These are phyloP conservation scores for Hypoxylon sp. DNA, from an alignment of 2,329 filamentous ascomycete genomes.

Conservation along the genomic window DNA sequence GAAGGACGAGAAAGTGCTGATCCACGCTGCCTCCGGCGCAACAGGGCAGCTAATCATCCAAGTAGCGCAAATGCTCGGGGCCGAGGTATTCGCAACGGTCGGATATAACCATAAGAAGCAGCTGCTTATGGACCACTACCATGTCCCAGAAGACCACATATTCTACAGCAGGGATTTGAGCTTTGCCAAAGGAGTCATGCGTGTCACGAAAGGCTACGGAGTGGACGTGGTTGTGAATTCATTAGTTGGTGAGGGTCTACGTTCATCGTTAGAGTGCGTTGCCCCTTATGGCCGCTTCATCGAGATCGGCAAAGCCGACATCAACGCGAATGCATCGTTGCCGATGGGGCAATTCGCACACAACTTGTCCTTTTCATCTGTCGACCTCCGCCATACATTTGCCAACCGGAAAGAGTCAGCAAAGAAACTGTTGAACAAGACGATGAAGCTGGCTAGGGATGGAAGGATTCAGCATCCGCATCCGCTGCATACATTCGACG, in stretches of 20 bases:
- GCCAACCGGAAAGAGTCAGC: background rate
- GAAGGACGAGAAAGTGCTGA: conserved; percentile 9
- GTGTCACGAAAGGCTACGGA: conserved; percentile 19
- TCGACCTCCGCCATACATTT: conserved; percentile 12
- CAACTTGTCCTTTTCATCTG: background rate
- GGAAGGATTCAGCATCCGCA: background rate
- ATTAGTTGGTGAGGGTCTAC: conserved; percentile 10
- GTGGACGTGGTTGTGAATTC: conserved; percentile 35
- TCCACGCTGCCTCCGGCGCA: conserved; percentile 5
- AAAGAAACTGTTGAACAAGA: background rate
- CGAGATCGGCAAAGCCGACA: conserved; percentile 48
- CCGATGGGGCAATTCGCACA: conserved; percentile 4
- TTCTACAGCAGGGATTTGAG: conserved; percentile 28
- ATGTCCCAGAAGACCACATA: conserved; percentile 14
- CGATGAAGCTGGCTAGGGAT: background rate
- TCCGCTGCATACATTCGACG: conserved; percentile 4
- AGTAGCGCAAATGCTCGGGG: conserved; percentile 2
- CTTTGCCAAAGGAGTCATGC: conserved; percentile 23
- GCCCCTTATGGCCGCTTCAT: conserved; percentile 31
- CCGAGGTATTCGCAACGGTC: conserved; percentile 10
- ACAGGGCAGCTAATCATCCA: conserved; percentile 7
- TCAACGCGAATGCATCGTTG: conserved; percentile 41
- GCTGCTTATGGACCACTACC: background rate
- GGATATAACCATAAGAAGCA: conserved; percentile 8
- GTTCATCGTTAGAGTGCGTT: conserved; percentile 9